These are phyloP conservation scores for Hypericum androsaemum DNA, from an alignment of 345 rosid species.

Conservation along the genomic window DNA sequence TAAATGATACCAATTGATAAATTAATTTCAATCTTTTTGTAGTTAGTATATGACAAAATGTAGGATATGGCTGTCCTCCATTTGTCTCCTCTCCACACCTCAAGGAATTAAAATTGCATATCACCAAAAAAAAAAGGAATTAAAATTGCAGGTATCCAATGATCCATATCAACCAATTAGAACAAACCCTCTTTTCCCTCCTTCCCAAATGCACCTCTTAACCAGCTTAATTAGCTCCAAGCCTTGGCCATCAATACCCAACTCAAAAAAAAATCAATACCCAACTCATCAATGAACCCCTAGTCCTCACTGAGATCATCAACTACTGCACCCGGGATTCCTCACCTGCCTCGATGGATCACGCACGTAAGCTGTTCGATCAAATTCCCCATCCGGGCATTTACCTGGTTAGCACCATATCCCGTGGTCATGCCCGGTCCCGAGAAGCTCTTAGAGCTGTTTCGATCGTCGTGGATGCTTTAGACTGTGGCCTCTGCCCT, in stretches of 20 bases:
- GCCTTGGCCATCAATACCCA: too few species aligned
- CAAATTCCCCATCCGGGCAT: slow-evolving; percentile 16
- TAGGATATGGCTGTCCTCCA: too few species aligned
- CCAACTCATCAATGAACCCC: slow-evolving; percentile 35
- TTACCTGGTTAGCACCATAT: slow-evolving; percentile 11
- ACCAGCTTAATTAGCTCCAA: slow-evolving; percentile 62
- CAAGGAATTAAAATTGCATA: too few species aligned
- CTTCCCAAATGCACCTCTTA: slow-evolving; percentile 41
- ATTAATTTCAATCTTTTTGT: too few species aligned
- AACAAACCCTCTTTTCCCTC: slow-evolving; percentile 19
- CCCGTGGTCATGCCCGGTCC: slow-evolving; percentile 18
- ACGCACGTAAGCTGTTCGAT: slow-evolving; percentile 16
- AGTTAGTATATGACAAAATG: too few species aligned
- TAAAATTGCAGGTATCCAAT: too few species aligned
- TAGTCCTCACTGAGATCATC: slow-evolving; percentile 17
- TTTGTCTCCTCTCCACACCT: too few species aligned
- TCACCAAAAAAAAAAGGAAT: too few species aligned
- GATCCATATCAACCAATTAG: not conserved
- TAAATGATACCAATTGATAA: too few species aligned
- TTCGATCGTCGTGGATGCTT: slow-evolving; percentile 6
- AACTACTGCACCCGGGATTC: slow-evolving; percentile 29
- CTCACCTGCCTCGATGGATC: slow-evolving; percentile 9
- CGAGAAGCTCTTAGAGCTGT: slow-evolving; percentile 12
- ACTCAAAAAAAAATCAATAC: too few species aligned
- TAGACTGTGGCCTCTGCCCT: slow-evolving; percentile 2